Conservation (phyloP, 108 stramenopile species). For the Skeletonema grethae region DNA sequence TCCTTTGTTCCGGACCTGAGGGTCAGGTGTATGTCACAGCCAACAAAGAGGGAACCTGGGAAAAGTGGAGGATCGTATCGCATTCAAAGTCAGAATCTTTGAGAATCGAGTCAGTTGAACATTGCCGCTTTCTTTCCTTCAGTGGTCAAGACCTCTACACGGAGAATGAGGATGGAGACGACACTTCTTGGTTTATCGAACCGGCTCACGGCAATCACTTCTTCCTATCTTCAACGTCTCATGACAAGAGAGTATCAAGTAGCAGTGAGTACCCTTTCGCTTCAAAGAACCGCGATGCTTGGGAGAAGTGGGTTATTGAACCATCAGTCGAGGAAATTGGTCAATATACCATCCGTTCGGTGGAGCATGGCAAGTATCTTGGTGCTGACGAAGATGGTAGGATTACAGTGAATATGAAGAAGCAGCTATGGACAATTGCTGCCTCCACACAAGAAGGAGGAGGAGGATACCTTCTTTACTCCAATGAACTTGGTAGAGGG, state of each 20-base stretch:
- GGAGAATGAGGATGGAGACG: slow-evolving; percentile 12
- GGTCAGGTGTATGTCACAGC: slow-evolving; percentile 23
- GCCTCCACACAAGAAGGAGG: slow-evolving; percentile 9
- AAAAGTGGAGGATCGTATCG: slow-evolving; percentile 10
- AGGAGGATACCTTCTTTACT: slow-evolving; percentile 7
- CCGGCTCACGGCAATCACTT: slow-evolving; percentile 25
- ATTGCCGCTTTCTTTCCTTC: slow-evolving; percentile 16
- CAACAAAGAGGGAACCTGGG: slow-evolving; percentile 30
- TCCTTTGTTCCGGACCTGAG: slow-evolving; percentile 18
- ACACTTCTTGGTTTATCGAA: slow-evolving; percentile 26
- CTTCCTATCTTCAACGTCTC: slow-evolving; percentile 15
- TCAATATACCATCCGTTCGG: slow-evolving; percentile 15
- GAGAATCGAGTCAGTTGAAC: slow-evolving; percentile 28
- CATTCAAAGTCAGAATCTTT: slow-evolving; percentile 12
- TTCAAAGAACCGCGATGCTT: slow-evolving; percentile 13
- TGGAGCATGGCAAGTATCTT: slow-evolving; percentile 30
- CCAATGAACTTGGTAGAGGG: not conserved
- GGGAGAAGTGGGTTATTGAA: slow-evolving; percentile 35
- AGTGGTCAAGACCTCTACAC: slow-evolving; percentile 32
- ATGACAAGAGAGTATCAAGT: slow-evolving; percentile 27
- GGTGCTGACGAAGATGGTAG: slow-evolving; percentile 1
- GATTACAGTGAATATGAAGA: slow-evolving; percentile 12
- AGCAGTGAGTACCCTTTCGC: slow-evolving; percentile 12
- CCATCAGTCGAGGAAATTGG: slow-evolving; percentile 5
- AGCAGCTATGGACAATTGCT: slow-evolving; percentile 23